Conservation (phyloP, 495 filamentous ascomycete species). For the Extremus antarcticus region DNA sequence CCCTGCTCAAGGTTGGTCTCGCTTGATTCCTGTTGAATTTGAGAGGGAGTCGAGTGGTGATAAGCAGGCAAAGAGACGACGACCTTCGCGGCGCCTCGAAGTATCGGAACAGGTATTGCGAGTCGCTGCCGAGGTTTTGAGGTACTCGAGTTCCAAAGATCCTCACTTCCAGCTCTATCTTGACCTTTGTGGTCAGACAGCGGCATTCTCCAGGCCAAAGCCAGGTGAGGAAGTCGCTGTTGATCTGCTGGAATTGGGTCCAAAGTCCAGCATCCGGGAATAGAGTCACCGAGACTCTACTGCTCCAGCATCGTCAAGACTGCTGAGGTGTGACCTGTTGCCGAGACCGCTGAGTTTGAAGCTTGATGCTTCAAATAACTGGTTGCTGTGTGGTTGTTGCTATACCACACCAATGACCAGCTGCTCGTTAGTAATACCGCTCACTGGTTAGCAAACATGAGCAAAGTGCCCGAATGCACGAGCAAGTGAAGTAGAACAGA, state of each 20-base stretch:
- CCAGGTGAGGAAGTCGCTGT: not conserved
- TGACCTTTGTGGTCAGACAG: not conserved
- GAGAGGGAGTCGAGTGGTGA: not conserved
- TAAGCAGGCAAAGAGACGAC: too few relatives aligned
- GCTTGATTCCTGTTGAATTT: not conserved
- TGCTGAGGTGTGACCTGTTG: not conserved
- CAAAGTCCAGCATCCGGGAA: not conserved
- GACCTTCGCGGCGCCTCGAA: not conserved
- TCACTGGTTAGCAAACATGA: not conserved
- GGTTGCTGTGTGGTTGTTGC: too few relatives aligned
- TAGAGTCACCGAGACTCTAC: not conserved
- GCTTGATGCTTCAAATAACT: too few relatives aligned
- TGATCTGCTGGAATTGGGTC: too few relatives aligned
- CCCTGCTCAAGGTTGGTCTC: not conserved
- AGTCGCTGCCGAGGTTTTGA: not conserved
- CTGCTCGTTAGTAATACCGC: conserved; percentile 1
- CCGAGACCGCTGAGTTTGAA: too few relatives aligned
- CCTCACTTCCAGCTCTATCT: not conserved
- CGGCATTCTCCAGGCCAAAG: not conserved
- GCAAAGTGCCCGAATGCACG: not conserved
- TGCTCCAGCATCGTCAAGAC: not conserved
- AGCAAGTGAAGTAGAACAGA: not conserved
- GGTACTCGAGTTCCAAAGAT: not conserved
- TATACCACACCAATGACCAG: too few relatives aligned
- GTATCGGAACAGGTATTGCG: not conserved